Evolutionary conservation across 1,284 basidiomycete species (phyloP).

Genomic region (Ganoderma boninense): DNA sequence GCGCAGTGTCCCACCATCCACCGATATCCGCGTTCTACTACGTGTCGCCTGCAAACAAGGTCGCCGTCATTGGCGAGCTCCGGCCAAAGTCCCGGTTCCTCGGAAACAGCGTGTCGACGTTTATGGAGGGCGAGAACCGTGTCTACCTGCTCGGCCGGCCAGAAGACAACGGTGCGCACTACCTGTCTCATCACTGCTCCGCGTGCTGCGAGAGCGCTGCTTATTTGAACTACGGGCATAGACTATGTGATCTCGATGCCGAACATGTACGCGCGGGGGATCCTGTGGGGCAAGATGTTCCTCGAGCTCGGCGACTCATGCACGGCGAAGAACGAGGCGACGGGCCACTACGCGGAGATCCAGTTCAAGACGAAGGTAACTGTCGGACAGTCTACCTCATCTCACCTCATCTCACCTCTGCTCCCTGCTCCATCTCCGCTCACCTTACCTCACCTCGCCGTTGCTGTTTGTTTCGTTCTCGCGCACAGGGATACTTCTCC

Average conservation of each 20-base stretch:
- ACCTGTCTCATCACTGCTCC: background rate
- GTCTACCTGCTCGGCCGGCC: conserved; percentile 82
- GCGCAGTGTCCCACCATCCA: conserved; percentile 88
- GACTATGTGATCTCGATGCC: conserved; percentile 94
- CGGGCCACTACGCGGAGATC: conserved; percentile 82
- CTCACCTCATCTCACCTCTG: background rate
- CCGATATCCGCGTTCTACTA: conserved; percentile 98
- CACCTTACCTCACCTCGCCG: background rate
- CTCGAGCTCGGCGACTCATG: conserved; percentile 95
- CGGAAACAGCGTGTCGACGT: conserved; percentile 94
- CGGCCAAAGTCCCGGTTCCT: conserved; percentile 96
- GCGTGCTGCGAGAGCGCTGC: background rate
- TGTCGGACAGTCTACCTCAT: conserved; percentile 15
- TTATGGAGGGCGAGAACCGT: conserved; percentile 96
- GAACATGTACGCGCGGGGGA: conserved; percentile 98
- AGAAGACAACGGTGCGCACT: conserved; percentile 86
- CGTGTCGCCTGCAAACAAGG: conserved; percentile 89
- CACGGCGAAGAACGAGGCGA: conserved; percentile 84
- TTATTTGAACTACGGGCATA: conserved; percentile 33
- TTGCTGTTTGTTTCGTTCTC: too few relatives aligned
- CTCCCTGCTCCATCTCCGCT: background rate
- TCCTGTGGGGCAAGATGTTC: conserved; percentile 98
- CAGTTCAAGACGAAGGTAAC: conserved; percentile 97
- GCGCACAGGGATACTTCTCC: conserved; percentile 89
- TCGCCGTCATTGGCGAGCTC: conserved; percentile 90